A percentile compares a stretch with the other conserved stretches of the same genome.
phyloP scores from a whole-genome alignment of 1,284 basidiomycete genomes.

The Microbotryomycetes sp. region DNA sequence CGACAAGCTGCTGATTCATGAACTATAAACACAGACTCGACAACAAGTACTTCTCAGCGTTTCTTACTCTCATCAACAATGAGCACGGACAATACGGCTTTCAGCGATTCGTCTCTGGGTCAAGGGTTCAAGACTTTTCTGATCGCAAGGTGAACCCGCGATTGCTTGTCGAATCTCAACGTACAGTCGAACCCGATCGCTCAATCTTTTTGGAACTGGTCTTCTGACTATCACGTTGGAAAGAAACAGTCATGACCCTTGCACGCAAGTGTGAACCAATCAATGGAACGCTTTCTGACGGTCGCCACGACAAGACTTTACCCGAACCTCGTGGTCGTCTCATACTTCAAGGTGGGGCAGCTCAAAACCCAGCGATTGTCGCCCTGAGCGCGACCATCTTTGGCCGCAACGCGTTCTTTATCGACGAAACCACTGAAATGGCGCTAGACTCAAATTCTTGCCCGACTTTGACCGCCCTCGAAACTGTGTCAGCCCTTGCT shows the following conservation, averaged over 20 bases:
- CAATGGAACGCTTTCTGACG: constrained; percentile 3
- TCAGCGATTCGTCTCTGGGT: constrained; percentile 71
- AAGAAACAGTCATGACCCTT: constrained; percentile 14
- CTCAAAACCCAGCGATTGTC: constrained; percentile 12
- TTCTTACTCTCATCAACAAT: constrained; percentile 46
- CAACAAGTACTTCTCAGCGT: constrained; percentile 78
- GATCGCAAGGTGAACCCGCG: constrained; percentile 75
- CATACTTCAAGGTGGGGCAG: constrained; percentile 9
- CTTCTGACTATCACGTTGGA: neutral
- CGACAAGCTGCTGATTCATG: neutral
- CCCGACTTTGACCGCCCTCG: too few species aligned
- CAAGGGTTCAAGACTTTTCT: constrained; percentile 73
- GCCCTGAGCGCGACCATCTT: constrained; percentile 17
- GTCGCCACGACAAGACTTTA: neutral
- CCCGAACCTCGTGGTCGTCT: neutral
- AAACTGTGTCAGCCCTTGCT: too few species aligned
- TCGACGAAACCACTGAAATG: neutral
- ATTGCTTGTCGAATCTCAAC: constrained; percentile 23
- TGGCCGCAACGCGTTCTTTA: constrained; percentile 4
- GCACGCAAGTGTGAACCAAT: constrained; percentile 9
- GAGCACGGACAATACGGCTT: constrained; percentile 73
- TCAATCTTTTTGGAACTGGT: neutral
- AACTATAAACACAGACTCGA: constrained; percentile 53
- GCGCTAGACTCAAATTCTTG: neutral
- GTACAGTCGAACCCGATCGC: neutral